Percentiles rank a stretch among this genome's conserved stretches.
Conservation (phyloP, 768 basidiomycete genomes). For the Boletus patriciae region DNA sequence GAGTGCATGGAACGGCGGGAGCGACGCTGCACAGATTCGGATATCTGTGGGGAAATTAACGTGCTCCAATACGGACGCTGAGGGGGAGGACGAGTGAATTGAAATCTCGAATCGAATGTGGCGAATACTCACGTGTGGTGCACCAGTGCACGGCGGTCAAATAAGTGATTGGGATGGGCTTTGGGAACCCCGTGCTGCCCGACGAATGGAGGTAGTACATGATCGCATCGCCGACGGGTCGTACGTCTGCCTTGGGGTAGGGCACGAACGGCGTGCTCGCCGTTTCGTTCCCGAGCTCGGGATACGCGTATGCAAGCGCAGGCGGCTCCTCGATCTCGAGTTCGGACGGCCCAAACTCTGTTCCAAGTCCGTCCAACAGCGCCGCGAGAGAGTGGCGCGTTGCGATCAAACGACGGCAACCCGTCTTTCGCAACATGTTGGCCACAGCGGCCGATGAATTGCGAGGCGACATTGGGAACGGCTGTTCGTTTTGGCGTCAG, state of each 20-base stretch:
- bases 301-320: constrained; percentile 11
- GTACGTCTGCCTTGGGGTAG: constrained; percentile 8
- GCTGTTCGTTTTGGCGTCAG: constrained; percentile 10
- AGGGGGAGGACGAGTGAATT: not conserved
- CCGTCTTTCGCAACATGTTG: constrained; percentile 37
- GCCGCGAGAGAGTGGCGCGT: constrained; percentile 31
- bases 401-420: constrained; percentile 40
- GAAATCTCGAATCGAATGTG: too few species aligned
- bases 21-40: constrained; percentile 7
- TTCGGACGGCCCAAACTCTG: constrained; percentile 11
- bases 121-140: constrained; percentile 34
- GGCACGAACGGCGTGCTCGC: constrained; percentile 1
- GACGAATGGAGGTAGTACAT: constrained; percentile 48
- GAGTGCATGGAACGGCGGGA: constrained; percentile 25
- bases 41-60: constrained; percentile 3
- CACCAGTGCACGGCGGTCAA: constrained; percentile 35
- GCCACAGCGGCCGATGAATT: constrained; percentile 39
- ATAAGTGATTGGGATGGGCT: constrained; percentile 36
- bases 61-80: constrained; percentile 12
- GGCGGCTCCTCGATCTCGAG: constrained; percentile 19
- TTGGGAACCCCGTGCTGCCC: constrained; percentile 50
- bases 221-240: constrained; percentile 17
- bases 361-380: constrained; percentile 32
- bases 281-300: constrained; percentile 1
- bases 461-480: constrained; percentile 38